phyloP scores from a whole-genome alignment of 2,329 filamentous ascomycete species.

The Zymoseptoria passerinii region DNA sequence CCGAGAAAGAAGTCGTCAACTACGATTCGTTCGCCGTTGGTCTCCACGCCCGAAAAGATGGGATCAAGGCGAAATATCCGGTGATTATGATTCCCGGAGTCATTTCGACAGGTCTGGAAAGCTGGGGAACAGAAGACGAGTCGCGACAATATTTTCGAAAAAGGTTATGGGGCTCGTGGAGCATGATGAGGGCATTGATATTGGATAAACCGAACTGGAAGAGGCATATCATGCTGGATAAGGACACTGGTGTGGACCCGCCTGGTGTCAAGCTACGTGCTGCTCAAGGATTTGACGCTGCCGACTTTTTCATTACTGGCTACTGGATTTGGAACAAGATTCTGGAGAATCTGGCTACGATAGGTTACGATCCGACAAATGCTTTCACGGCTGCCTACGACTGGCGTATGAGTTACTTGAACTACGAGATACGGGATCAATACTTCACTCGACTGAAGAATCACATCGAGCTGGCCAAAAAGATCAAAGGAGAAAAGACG shows the following conservation, averaged over 20 bases:
- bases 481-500: slow-evolving; percentile 68
- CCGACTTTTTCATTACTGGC: slow-evolving; percentile 80
- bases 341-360: slow-evolving; percentile 87
- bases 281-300: slow-evolving; percentile 93
- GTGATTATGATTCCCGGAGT: slow-evolving; percentile 97
- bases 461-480: slow-evolving; percentile 76
- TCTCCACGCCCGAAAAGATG: slow-evolving; percentile 70
- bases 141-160: slow-evolving; percentile 91
- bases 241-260: slow-evolving; percentile 81
- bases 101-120: slow-evolving; percentile 93
- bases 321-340: slow-evolving; percentile 99
- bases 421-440: slow-evolving; percentile 82
- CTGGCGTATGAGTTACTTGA: slow-evolving; percentile 84
- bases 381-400: slow-evolving; percentile 68
- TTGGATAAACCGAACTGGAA: slow-evolving; percentile 94
- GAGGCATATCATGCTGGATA: slow-evolving; percentile 92
- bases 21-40: slow-evolving; percentile 94
- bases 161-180: slow-evolving; percentile 95
- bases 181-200: slow-evolving; percentile 93
- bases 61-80: slow-evolving; percentile 72
- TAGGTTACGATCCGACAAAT: slow-evolving; percentile 86
- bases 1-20: slow-evolving; percentile 77
- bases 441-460: slow-evolving; percentile 88
- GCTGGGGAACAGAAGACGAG: slow-evolving; percentile 81
- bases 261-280: slow-evolving; percentile 82